Percentiles rank a stretch among this genome's conserved stretches.
These are phyloP conservation scores for Yamadazyma conglobata DNA, from an alignment of 1,139 yeast species.

Conservation along the genomic window DNA sequence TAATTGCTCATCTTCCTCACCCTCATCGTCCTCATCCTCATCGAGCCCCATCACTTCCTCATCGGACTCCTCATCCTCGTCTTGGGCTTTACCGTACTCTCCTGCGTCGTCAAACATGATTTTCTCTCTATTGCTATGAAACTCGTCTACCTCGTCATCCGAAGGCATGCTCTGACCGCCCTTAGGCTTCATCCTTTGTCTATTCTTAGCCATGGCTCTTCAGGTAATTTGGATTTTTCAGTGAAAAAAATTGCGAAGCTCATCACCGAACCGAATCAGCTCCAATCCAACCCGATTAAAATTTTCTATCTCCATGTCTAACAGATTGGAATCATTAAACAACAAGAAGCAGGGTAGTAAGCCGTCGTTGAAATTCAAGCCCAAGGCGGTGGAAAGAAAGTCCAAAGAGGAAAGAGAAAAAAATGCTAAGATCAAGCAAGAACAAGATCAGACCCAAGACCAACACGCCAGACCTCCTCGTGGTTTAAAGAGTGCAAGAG, in stretches of 20 bases:
- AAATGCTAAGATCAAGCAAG: conserved; percentile 48
- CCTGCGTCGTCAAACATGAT: conserved; percentile 59
- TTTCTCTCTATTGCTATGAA: conserved; percentile 64
- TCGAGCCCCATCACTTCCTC: conserved; percentile 20
- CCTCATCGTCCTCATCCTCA: conserved; percentile 29
- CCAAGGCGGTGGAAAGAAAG: conserved; percentile 79
- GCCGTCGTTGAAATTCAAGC: conserved; percentile 65
- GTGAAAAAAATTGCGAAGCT: conserved; percentile 4
- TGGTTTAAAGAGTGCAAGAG: conserved; percentile 29
- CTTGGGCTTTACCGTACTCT: conserved; percentile 28
- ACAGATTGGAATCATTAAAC: conserved; percentile 43
- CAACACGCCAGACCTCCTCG: conserved; percentile 22
- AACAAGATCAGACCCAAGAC: conserved; percentile 19
- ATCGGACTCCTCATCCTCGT: conserved; percentile 28
- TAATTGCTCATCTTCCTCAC: conserved; percentile 28
- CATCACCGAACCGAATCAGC: conserved; percentile 4
- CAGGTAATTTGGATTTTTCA: background rate
- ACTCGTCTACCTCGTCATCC: conserved; percentile 66
- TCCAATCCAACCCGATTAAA: too few relatives aligned
- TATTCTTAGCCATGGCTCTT: conserved; percentile 3
- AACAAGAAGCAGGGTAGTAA: conserved; percentile 34
- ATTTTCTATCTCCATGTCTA: too few relatives aligned
- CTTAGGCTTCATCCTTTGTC: conserved; percentile 1
- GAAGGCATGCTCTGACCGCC: conserved; percentile 7
- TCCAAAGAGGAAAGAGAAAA: conserved; percentile 80